Evolutionary conservation across 2,329 filamentous ascomycete species (phyloP), one percentile per base, ranked within the genome.

Genomic region (Daldinia sp.): DNA sequence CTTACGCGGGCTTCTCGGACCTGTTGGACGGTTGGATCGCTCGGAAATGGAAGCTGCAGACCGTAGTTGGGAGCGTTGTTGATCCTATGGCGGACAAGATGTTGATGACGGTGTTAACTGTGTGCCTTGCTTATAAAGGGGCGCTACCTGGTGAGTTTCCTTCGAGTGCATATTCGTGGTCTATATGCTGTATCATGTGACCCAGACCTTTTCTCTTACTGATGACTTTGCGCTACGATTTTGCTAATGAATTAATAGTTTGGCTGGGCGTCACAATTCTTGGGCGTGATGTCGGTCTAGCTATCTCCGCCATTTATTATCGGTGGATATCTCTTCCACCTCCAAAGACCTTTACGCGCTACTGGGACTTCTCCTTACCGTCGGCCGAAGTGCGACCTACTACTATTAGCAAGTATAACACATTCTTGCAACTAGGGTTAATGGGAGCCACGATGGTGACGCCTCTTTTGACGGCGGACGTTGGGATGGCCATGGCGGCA

Each of bases 21-120:
- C 82, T 97, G 5, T 85, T 98, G 2, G 95, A 99, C 76, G 95
- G 95, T 59, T 98, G 90, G 85, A 95, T 99, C 71, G 95, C 95
- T 23, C 87, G 95, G 37, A 86, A 84, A 63, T 98, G 91, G 88
- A 90, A 94, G 51, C 84, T 93, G 59, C 91, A 95, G 77, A 98
- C 95, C 0, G 94, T 99, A 1, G 93, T 98, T 8, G 95, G 95
- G 56, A 96, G 92, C 56, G 88, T 99, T 27, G 93, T 99, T 65
- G 94, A 97, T 73, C 95, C 95, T 4, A 95, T 97, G 91, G 95
- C 95, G 2, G 95, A 99, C 78, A 99, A 99, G 80, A 86, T 88
- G 7, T 85, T 99, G 67, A 98, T 99, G 95, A 97, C 94, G 0
- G 88, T 97, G 60, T 79, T 96, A 71, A 96, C 94, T 0, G 89